Evolutionary conservation across 1,284 basidiomycete genomes (phyloP), one percentile per base, ranked within the genome.

Genomic region (Ustilago loliicola): DNA sequence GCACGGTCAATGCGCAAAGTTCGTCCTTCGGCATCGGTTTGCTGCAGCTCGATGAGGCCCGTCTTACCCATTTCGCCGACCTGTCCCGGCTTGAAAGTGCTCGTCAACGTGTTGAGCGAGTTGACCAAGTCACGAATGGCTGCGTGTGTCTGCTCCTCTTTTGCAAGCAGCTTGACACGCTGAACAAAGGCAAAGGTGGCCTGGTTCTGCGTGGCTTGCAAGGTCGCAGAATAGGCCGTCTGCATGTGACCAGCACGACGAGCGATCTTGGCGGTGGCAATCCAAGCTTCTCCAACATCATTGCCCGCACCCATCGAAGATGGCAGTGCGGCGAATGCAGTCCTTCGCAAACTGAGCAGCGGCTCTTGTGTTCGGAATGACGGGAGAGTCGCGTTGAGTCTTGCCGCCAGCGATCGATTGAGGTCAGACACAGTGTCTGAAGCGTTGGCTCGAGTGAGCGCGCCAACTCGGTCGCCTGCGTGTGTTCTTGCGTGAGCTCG

Each of bases 231-330:
- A 85, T 99, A 99, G 2, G 97, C 95, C 0, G 96, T 98, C 88
- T 99, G 97, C 88, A 91, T 92, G 86, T 99, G 96, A 0, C 94
- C 93, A 0, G 95, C 94, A 85, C 97, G 98, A 57, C 97, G 90
- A 15, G 97, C 96, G 69, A 96, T 95, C 86, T 97, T 98, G 19
- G 96, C 93, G 65, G 94, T 98, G 21, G 91, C 89, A 17, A 99
- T 90, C 97, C 97, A 99, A 23, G 63, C 74, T 32, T 61, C 55
- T 5, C 67, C 79, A 85, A 15, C 90, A 87, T 29, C 88, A 81
- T 72, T 92, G 1, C 62, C 62, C 4, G 54, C 29, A 1, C 61
- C 69, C 2, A 58, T 17, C 10, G 48, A 64, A 3, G 62, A 62
- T 2, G 57, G 69, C 9, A 79, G 60, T 23, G 81, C 72, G 8